phyloP scores from a whole-genome alignment of 2,329 filamentous ascomycete species.

The Davidsoniella virescens region DNA sequence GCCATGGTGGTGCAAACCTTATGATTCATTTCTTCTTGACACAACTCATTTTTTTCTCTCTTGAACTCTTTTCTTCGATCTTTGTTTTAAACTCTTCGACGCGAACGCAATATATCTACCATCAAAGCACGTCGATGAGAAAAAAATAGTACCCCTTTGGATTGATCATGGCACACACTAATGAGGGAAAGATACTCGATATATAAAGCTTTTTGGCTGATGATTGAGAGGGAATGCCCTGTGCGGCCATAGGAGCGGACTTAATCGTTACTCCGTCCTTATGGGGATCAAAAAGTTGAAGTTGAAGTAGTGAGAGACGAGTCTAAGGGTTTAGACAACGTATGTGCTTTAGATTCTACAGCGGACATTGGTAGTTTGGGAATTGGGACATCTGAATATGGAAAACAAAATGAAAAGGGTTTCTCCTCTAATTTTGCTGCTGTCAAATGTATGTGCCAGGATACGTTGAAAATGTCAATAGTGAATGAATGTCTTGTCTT shows the following conservation, averaged over 20 bases:
- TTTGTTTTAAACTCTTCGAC: constrained; percentile 8
- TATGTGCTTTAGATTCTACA: constrained; percentile 3
- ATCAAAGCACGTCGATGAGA: neutral
- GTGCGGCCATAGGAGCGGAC: constrained; percentile 70
- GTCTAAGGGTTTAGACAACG: neutral
- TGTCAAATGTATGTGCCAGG: too few relatives aligned
- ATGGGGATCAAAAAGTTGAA: constrained; percentile 1
- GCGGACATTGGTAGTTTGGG: neutral
- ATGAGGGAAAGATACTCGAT: constrained; percentile 99
- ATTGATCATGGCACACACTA: constrained; percentile 54
- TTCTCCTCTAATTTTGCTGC: too few relatives aligned
- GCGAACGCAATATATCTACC: constrained; percentile 3
- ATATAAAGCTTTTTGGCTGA: constrained; percentile 15
- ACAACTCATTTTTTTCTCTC: constrained; percentile 8
- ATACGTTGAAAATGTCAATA: too few relatives aligned
- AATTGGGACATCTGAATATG: constrained; percentile 1
- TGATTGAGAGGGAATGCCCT: constrained; percentile 84
- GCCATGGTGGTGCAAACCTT: constrained; percentile 10
- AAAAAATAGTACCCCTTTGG: constrained; percentile 15
- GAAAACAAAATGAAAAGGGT: neutral
- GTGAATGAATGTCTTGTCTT: too few relatives aligned
- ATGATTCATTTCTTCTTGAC: constrained; percentile 10
- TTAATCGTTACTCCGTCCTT: constrained; percentile 66
- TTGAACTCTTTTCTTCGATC: constrained; percentile 3
- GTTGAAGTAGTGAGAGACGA: neutral